Evolutionary conservation across 192 early-diverging fungal species (phyloP), one percentile per base, ranked within the genome.

Genomic region (Lobosporangium transversale): DNA sequence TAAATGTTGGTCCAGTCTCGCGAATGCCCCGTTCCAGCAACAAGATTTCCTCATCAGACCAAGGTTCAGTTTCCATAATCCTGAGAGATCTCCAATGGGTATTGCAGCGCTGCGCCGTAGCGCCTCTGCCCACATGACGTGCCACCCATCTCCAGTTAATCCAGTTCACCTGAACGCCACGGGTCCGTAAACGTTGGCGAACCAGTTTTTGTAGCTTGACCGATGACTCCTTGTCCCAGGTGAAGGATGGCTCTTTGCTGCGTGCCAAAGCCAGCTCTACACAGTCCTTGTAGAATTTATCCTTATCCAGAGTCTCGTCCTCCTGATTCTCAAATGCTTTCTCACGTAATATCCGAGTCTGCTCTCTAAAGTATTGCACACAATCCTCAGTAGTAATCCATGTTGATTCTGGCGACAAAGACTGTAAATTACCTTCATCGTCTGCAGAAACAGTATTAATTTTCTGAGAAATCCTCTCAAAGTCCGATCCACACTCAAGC

Each of bases 141-240:
- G 73, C 64, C 8, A 76, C 73, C 73, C 73, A 76, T n/a, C 47
- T 55, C 73, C 73, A 76, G 36, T 76, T 76, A 23, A 76, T 57
- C 73, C 73, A 76, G 27, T 67, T 50, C 11, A 76, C 44, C 14
- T 76, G 73, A 4, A 76, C 35, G 5, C 53, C 73, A 18, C 73
- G 73, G 8, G 73, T 62, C 59, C 42, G 53, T 10, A 76, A 53
- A 10, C 73, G 57, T 29, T 62, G 73, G 5, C 64, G 58, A 42
- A 76, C 59, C 10, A 76, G 45, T 32, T 67, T 67, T 37, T 76
- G 73, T 7, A 76, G 65, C 40, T 37, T 66, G 48, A 76, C 73
- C 0, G 73, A 76, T 14, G 20, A 44, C 12, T 67, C 58, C 53
- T 67, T 76, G 26, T 49, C 48, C 73, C 73, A 76, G 5, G 53